Evolutionary conservation across 208 protist species (phyloP).

Genomic region (Phytomonas francai): DNA sequence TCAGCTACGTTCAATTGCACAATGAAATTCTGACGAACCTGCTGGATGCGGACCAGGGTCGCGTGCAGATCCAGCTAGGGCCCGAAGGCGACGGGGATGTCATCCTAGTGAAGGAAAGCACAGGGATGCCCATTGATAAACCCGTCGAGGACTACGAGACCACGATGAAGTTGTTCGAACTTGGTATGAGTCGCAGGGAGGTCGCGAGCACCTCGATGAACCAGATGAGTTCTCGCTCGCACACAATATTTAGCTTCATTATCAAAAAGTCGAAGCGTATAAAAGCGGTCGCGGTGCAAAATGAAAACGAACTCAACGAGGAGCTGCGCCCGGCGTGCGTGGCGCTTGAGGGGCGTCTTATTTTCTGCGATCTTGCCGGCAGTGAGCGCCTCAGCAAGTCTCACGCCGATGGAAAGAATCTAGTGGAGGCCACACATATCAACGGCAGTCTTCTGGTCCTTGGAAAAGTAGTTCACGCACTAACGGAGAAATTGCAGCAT

Average conservation of each 20-base stretch:
- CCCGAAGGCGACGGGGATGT: constrained; percentile 73
- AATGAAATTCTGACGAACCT: constrained; percentile 87
- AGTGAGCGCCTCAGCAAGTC: constrained; percentile 93
- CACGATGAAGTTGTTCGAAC: constrained; percentile 69
- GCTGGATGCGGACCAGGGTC: constrained; percentile 57
- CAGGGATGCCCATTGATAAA: constrained; percentile 49
- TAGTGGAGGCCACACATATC: constrained; percentile 95
- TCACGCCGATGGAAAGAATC: constrained; percentile 83
- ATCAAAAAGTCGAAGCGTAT: constrained; percentile 67
- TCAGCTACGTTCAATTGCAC: constrained; percentile 88
- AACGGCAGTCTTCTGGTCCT: constrained; percentile 94
- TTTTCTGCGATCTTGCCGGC: constrained; percentile 96
- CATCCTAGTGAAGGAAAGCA: constrained; percentile 56
- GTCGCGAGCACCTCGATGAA: constrained; percentile 92
- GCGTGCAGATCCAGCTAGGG: constrained; percentile 74
- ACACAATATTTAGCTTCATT: constrained; percentile 91
- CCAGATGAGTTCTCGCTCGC: constrained; percentile 76
- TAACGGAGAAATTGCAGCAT: constrained; percentile 81
- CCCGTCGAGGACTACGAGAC: constrained; percentile 55
- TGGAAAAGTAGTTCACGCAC: constrained; percentile 77
- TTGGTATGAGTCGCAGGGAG: constrained; percentile 76
- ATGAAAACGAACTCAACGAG: neutral
- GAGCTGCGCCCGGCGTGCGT: constrained; percentile 18
- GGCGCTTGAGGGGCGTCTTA: constrained; percentile 79
- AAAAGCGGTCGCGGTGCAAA: constrained; percentile 20